phyloP scores from a whole-genome alignment of 2,329 filamentous ascomycete genomes.

The Delphinella strobiligena region DNA sequence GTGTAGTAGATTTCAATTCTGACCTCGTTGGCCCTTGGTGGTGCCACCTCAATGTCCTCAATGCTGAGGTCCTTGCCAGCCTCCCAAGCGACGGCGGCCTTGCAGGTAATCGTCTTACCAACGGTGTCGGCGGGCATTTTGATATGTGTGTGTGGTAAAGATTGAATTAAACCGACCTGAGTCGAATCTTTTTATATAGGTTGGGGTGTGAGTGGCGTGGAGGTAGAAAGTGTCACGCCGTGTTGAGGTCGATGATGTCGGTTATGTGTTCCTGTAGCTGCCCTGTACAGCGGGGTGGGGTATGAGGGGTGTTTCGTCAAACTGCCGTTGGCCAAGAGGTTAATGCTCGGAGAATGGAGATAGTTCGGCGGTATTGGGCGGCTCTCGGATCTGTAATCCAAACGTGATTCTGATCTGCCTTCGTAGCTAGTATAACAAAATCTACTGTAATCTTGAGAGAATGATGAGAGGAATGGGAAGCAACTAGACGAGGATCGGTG shows the following conservation, averaged over 20 bases:
- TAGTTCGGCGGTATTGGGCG: slow-evolving; percentile 6
- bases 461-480: too few species aligned
- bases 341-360: slow-evolving; percentile 1
- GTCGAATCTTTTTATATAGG: too few species aligned
- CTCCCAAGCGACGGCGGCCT: slow-evolving; percentile 90
- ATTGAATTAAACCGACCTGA: not conserved
- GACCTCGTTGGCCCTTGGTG: slow-evolving; percentile 86
- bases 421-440: too few species aligned
- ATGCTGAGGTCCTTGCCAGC: slow-evolving; percentile 79
- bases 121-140: slow-evolving; percentile 42
- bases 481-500: too few species aligned
- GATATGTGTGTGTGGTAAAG: slow-evolving; percentile 6
- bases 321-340: not conserved
- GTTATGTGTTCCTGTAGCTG: slow-evolving; percentile 7
- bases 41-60: slow-evolving; percentile 84
- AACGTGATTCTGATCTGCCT: too few species aligned
- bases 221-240: slow-evolving; percentile 1
- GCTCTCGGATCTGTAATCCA: too few species aligned
- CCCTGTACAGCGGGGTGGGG: slow-evolving; percentile 6
- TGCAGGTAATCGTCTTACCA: slow-evolving; percentile 80
- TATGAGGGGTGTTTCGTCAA: not conserved
- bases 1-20: slow-evolving; percentile 96
- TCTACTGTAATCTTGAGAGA: too few species aligned
- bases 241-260: slow-evolving; percentile 6
- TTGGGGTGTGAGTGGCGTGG: too few species aligned